A percentile compares a stretch with the other conserved stretches of the same genome.
These are phyloP conservation scores for Tricladium varicosporioides DNA, from an alignment of 2,329 filamentous ascomycete species.

Conservation along the genomic window DNA sequence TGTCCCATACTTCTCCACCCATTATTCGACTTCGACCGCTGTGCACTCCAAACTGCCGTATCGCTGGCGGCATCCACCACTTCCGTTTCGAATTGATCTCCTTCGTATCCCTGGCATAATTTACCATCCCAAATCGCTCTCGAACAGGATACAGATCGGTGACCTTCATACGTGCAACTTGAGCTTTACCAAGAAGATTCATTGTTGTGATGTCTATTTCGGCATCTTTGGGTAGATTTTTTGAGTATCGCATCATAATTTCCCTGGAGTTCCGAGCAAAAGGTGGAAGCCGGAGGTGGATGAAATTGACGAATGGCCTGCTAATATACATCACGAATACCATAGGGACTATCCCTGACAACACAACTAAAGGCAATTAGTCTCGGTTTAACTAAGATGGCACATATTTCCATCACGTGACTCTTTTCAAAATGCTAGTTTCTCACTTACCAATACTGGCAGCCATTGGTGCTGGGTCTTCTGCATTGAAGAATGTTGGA, in stretches of 20 bases:
- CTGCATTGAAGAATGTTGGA: slow-evolving; percentile 36
- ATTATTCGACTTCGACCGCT: slow-evolving; percentile 20
- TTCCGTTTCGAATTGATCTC: slow-evolving; percentile 21
- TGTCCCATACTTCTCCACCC: slow-evolving; percentile 30
- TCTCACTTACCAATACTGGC: slow-evolving; percentile 24
- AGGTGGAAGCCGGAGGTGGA: slow-evolving; percentile 67
- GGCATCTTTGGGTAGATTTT: slow-evolving; percentile 44
- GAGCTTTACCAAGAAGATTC: slow-evolving; percentile 39
- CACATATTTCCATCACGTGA: slow-evolving; percentile 1
- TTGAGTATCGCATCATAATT: slow-evolving; percentile 50
- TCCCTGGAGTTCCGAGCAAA: slow-evolving; percentile 61
- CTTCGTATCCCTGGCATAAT: slow-evolving; percentile 29
- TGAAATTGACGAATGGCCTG: slow-evolving; percentile 68
- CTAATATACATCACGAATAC: slow-evolving; percentile 62
- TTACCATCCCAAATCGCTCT: slow-evolving; percentile 32
- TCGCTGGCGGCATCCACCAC: slow-evolving; percentile 31
- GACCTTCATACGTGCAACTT: slow-evolving; percentile 28
- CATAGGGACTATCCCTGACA: slow-evolving; percentile 63
- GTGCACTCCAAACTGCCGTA: slow-evolving; percentile 31
- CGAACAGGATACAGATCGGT: slow-evolving; percentile 27
- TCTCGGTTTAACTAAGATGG: background rate
- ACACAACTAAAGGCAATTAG: slow-evolving; percentile 44
- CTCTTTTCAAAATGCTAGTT: background rate
- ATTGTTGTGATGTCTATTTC: slow-evolving; percentile 40
- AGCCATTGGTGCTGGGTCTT: slow-evolving; percentile 30